Base-by-base conservation (phyloP, 345 rosid genomes). In the Viola odorata region DNA sequence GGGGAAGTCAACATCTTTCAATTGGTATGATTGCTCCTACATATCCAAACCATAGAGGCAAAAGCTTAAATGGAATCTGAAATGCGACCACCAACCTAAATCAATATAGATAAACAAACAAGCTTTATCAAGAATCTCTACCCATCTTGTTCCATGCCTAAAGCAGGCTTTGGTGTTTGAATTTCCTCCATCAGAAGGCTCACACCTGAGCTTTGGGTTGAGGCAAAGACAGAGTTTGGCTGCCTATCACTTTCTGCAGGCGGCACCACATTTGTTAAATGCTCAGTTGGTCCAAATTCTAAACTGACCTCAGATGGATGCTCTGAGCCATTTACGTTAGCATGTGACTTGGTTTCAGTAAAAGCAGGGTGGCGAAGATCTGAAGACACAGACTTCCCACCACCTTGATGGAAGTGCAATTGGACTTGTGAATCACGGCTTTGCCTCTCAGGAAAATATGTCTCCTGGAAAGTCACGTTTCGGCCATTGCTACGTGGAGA, bases 1-100 rank as follows among this genome's bases (percentile, higher is more conserved):
- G 51, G 98, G 96, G 58, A 91, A 86, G 72, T 91, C 98, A 6
- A 77, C 91, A 50, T 88, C 86, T 75, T 82, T 82, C 80, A 91
- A 78, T 60, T 50, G 86, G 73, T 81, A 88, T 41, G 91, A 80
- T 70, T 81, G 81, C 45, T 64, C 78, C 96, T 88, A 78, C 81
- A 69, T 1, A 57, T 64, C 13, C 61, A 63, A 58, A 12, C 50
- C 63, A 45, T 37, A 65, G 23, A 57, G 53, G 45, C 37, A 65
- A 54, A 11, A 9, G 59, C 41, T 70, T 14, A 67, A 70, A 42
- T 37, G 56, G 42, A 40, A 44, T 36, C 50, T 38, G 53, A 7
- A 5, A 63, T 14, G 48, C 7, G 53, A 60, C 54, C 45, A 48
- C 3, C 10, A 66, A 41, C 54, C 17, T n/a, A 8, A 16, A 16